Base-by-base conservation (phyloP, 306 rosid genomes). In the Elaeagnus macrophylla region DNA sequence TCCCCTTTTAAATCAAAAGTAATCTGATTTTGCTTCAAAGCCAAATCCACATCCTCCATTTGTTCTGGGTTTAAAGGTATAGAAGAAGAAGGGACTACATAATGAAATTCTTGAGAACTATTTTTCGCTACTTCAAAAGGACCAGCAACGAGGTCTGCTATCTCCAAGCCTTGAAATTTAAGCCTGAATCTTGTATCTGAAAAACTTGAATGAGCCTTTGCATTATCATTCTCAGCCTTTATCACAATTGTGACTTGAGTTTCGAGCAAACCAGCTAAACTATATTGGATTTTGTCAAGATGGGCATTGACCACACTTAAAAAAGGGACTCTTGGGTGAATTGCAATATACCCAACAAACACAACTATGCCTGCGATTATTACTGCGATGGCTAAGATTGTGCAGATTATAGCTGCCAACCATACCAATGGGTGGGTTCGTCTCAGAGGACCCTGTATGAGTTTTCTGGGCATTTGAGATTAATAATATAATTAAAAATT, bases 281-380 rank as follows among this genome's bases (percentile, higher is more conserved):
- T 77, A 47, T 70, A 57, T 1, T 66, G 58, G 1, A 87, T 10
- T 15, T 67, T 62, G 36, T 78, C 82, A 0, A 91, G 75, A 51
- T 72, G 81, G 6, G 88, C 99, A 9, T 39, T 5, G n/a, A 69
- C 32, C 17, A 91, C 74, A 25, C 73, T 71, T 10, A 91, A 52
- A n/a, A 65, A 57, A 0, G 99, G 99, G 9, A 80, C 67, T 39
- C 95, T 72, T 0, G 99, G 99, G 53, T 79, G 99, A 60, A 82
- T 77, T 2, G 75, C 54, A 50, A 84, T 12, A 72, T 87, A 91
- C 0, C 79, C 96, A 1, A 57, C 68, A 8, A 91, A 82, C 0
- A 85, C 69, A 0, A 20, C 74, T 12, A 91, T 38, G 51, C 99
- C 96, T 0, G 53, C 60, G 1, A 80, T 37, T 9, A 87, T 74